Conservation (phyloP, 2,329 filamentous ascomycete species). For the Neurospora sp. region DNA sequence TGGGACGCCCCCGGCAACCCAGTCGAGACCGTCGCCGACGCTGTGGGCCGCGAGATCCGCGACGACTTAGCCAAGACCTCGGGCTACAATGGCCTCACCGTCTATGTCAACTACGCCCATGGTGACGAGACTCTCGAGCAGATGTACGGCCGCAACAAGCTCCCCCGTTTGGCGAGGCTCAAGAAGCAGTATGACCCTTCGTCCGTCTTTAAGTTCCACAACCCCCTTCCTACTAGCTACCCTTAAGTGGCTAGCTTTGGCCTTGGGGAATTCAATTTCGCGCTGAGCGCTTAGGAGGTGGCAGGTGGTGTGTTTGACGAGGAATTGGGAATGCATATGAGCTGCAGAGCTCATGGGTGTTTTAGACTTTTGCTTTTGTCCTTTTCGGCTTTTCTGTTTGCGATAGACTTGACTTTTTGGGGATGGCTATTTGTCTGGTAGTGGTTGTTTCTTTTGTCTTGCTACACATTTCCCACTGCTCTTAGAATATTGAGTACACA, state of each 20-base stretch:
- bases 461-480: background rate
- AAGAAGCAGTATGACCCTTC: slow-evolving; percentile 12
- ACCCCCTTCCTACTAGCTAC: background rate
- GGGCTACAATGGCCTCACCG: slow-evolving; percentile 4
- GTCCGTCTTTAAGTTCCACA: slow-evolving; percentile 5
- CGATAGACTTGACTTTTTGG: background rate
- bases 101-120: slow-evolving; percentile 14
- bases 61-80: slow-evolving; percentile 4
- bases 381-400: background rate
- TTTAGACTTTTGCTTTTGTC: background rate
- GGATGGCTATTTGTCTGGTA: background rate
- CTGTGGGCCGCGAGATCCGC: background rate
- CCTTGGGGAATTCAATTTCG: background rate
- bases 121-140: slow-evolving; percentile 11
- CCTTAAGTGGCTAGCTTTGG: background rate
- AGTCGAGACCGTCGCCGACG: background rate
- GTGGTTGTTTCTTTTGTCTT: background rate
- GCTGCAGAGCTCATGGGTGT: background rate
- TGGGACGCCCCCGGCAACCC: background rate
- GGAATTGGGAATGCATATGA: background rate
- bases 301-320: background rate
- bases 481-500: background rate
- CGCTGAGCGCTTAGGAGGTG: background rate
- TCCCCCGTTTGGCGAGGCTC: slow-evolving; percentile 4
- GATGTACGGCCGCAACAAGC: slow-evolving; percentile 5